phyloP scores from a whole-genome alignment of 108 stramenopile species.

The Conticribra weissflogii region DNA sequence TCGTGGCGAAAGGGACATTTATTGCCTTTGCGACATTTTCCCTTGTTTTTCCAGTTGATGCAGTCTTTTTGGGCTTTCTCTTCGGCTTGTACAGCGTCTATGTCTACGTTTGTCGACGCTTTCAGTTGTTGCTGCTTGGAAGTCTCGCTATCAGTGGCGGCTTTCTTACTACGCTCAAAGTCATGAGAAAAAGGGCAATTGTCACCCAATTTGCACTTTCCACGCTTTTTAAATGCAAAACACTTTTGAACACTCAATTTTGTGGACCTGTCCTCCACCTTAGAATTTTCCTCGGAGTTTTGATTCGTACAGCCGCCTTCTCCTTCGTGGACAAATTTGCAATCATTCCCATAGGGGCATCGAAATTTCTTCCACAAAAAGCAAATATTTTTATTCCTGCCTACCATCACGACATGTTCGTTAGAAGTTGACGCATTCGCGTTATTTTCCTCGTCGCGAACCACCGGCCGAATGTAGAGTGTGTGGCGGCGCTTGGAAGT shows the following conservation, averaged over 20 bases:
- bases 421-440: neutral
- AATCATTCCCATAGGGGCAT: slow-evolving; percentile 74
- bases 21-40: slow-evolving; percentile 76
- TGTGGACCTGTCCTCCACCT: slow-evolving; percentile 26
- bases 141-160: neutral
- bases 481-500: slow-evolving; percentile 62
- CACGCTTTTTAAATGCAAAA: slow-evolving; percentile 69
- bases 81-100: slow-evolving; percentile 10
- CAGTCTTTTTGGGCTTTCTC: slow-evolving; percentile 55
- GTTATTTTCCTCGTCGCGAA: slow-evolving; percentile 32
- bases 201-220: slow-evolving; percentile 69
- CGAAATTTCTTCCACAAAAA: slow-evolving; percentile 66
- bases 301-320: slow-evolving; percentile 58
- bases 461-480: slow-evolving; percentile 63
- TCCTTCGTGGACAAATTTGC: slow-evolving; percentile 79
- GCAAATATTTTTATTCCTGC: slow-evolving; percentile 50
- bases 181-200: slow-evolving; percentile 76
- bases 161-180: neutral
- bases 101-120: neutral
- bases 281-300: neutral
- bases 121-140: slow-evolving; percentile 5
- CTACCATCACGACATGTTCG: neutral
- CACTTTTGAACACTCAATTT: slow-evolving; percentile 76
- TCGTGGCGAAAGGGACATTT: slow-evolving; percentile 72
- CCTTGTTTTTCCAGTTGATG: slow-evolving; percentile 86